A percentile compares a stretch with the other conserved stretches of the same genome.
phyloP scores from a whole-genome alignment of 1,284 basidiomycete species.

The Ustilago bromivora region DNA sequence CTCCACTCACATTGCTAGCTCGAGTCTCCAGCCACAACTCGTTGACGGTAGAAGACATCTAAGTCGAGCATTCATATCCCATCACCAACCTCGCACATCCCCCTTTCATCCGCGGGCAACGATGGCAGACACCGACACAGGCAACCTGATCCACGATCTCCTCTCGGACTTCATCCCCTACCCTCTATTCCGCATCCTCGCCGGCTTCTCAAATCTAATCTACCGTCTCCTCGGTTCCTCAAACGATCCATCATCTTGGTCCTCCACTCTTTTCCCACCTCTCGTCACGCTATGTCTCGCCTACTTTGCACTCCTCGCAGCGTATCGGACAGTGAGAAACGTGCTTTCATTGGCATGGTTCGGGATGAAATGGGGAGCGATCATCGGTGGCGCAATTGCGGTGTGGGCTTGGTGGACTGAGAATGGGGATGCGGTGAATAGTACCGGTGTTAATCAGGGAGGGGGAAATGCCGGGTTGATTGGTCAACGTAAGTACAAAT shows the following conservation, averaged over 20 bases:
- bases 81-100: background rate
- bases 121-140: slow-evolving; percentile 32
- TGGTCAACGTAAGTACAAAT: slow-evolving; percentile 37
- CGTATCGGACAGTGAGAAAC: slow-evolving; percentile 51
- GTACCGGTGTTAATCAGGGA: slow-evolving; percentile 30
- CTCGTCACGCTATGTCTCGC: slow-evolving; percentile 57
- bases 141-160: slow-evolving; percentile 33
- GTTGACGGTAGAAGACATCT: background rate
- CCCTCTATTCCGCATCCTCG: slow-evolving; percentile 47
- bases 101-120: background rate
- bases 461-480: slow-evolving; percentile 30
- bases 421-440: slow-evolving; percentile 45
- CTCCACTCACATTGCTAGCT: too few relatives aligned
- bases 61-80: background rate
- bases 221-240: slow-evolving; percentile 41
- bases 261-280: slow-evolving; percentile 53
- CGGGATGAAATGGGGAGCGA: slow-evolving; percentile 60
- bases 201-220: slow-evolving; percentile 57
- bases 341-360: slow-evolving; percentile 53
- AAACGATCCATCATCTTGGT: slow-evolving; percentile 58
- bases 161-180: slow-evolving; percentile 44
- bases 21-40: too few relatives aligned
- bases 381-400: slow-evolving; percentile 53
- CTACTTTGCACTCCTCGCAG: slow-evolving; percentile 56
- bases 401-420: slow-evolving; percentile 60